Percentiles rank a stretch among this genome's conserved stretches.
Evolutionary conservation across 345 rosid genomes (phyloP).

Genomic region (Crucihimalaya himalaica): DNA sequence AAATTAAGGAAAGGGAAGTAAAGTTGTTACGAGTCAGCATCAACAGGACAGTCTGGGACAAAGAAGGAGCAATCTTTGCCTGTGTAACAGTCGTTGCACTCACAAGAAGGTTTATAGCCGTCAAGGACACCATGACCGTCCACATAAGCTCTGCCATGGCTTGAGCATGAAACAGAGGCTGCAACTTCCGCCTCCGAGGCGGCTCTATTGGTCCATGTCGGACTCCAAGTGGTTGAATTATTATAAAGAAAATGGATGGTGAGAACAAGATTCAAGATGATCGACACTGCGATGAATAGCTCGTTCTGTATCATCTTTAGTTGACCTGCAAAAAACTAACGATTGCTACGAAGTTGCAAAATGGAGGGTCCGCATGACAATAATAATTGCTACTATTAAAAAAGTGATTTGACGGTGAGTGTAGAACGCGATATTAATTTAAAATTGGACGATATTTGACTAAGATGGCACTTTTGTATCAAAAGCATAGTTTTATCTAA

Average conservation of each 20-base stretch:
- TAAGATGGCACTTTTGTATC: no score
- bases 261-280: constrained; percentile 45
- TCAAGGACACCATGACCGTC: constrained; percentile 50
- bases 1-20: background rate
- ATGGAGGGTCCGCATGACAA: no score
- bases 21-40: constrained; percentile 50
- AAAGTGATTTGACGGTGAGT: no score
- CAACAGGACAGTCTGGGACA: constrained; percentile 41
- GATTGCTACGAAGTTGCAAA: no score
- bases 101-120: constrained; percentile 51
- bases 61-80: constrained; percentile 58
- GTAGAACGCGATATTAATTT: no score
- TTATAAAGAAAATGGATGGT: constrained; percentile 23
- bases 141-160: constrained; percentile 71
- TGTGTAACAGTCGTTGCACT: constrained; percentile 60
- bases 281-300: constrained; percentile 22
- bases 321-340: no score
- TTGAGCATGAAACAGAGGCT: constrained; percentile 65
- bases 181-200: constrained; percentile 64
- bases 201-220: constrained; percentile 60
- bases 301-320: background rate
- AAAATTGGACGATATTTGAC: no score
- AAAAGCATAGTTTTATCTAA: no score
- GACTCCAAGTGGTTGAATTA: constrained; percentile 28
- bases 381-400: no score